Evolutionary conservation across 2,329 filamentous ascomycete species (phyloP).

Genomic region (Emergomyces orientalis): DNA sequence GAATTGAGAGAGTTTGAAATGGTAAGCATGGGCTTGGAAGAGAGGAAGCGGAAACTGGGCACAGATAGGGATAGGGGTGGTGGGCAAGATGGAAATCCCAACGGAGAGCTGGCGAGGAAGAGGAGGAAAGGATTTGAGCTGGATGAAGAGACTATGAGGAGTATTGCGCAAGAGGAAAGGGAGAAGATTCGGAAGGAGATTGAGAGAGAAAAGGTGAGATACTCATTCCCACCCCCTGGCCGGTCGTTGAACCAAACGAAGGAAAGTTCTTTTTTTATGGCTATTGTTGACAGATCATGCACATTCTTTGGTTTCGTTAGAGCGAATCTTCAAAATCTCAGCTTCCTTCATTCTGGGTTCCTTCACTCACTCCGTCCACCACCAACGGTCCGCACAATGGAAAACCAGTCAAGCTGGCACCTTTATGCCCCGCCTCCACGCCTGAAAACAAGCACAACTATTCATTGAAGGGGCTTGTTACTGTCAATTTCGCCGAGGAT

Average conservation of each 20-base stretch:
- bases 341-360: slow-evolving; percentile 88
- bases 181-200: slow-evolving; percentile 60
- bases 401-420: slow-evolving; percentile 57
- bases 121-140: slow-evolving; percentile 73
- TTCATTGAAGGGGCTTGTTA: slow-evolving; percentile 67
- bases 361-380: slow-evolving; percentile 64
- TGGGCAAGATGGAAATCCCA: slow-evolving; percentile 23
- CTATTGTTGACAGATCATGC: slow-evolving; percentile 5
- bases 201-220: slow-evolving; percentile 58
- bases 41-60: slow-evolving; percentile 24
- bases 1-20: slow-evolving; percentile 76
- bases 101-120: slow-evolving; percentile 40
- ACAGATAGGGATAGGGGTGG: slow-evolving; percentile 22
- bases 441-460: slow-evolving; percentile 60
- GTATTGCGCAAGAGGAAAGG: slow-evolving; percentile 61
- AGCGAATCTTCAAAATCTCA: slow-evolving; percentile 53
- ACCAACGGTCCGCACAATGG: slow-evolving; percentile 48
- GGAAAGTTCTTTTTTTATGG: not conserved
- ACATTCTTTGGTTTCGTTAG: slow-evolving; percentile 15
- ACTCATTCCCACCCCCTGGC: not conserved
- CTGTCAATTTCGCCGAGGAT: slow-evolving; percentile 68
- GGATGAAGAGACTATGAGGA: slow-evolving; percentile 64
- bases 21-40: slow-evolving; percentile 59
- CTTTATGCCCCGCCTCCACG: slow-evolving; percentile 67
- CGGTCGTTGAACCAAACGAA: not conserved